Base-by-base conservation (phyloP, 176 grass and related monocot species). In the Triticum turgidum region DNA sequence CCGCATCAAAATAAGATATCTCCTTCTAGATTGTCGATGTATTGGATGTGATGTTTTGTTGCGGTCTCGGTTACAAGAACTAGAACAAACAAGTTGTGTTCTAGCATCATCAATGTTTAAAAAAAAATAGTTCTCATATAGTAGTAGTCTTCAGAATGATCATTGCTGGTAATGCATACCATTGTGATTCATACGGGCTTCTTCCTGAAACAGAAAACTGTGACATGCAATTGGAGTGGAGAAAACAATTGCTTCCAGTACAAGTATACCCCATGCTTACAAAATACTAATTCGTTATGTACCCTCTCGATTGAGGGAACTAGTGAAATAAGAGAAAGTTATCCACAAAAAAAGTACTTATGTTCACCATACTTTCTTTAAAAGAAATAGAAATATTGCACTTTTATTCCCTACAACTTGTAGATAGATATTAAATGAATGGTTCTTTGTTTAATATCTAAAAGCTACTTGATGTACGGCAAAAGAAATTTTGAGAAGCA, bases 31-130 rank as follows among this genome's bases (percentile, higher is more conserved):
- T 78, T 45, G 6, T 61, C n/a, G 56, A 42, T 7, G 22, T 38
- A 18, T 41, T 51, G 64, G 74, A 72, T 71, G 21, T 59, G 71
- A 82, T 34, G 13, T 39, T 88, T 21, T 38, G 62, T 67, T 82
- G 70, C 78, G 27, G 51, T 41, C 27, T 72, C 14, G 7, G 47
- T 79, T 29, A 42, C 12, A 63, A 54, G 38, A 51, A 25, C 15
- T 79, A 80, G 4, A 41, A 72, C 33, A 79, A 76, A 84, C 41
- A 73, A 39, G 56, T n/a, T 52, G 47, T 17, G 65, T 22, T 33
- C 3, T 30, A 25, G 25, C 81, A 41, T 84, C 37, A 44, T 39
- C 17, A 21, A 20, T 21, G 56, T 5, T 52, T 17, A 4, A 15
- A 52, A 52, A 52, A 52, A 52, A 52, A 17, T 15, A 13, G 17